phyloP scores from a whole-genome alignment of 345 rosid species.

The Melaleuca quinquenervia region DNA sequence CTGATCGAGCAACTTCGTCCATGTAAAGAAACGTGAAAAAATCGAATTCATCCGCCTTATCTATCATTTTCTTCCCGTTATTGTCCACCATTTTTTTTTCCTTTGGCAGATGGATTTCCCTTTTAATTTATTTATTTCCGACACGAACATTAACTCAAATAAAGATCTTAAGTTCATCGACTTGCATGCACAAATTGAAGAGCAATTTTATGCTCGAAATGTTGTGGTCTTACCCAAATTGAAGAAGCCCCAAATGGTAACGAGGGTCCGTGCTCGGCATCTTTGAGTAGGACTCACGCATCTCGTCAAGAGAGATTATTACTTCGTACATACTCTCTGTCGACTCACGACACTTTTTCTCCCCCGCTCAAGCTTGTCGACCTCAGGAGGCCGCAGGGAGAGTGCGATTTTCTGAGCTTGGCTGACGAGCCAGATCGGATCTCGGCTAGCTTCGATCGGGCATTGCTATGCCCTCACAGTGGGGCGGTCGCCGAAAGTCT shows the following conservation, averaged over 20 bases:
- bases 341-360: conserved; percentile 31
- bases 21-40: background rate
- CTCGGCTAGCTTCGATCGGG: conserved; percentile 45
- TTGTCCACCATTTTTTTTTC: background rate
- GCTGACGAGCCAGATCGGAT: conserved; percentile 41
- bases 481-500: conserved; percentile 66
- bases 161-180: background rate
- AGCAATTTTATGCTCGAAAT: background rate
- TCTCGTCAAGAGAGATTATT: conserved; percentile 54
- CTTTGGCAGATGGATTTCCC: background rate
- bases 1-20: background rate
- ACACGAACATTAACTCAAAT: background rate
- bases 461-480: conserved; percentile 69
- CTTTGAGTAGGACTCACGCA: conserved; percentile 58
- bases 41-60: background rate
- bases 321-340: conserved; percentile 33
- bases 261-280: conserved; percentile 21
- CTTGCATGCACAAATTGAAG: background rate
- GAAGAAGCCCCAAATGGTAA: background rate
- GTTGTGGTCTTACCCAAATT: background rate
- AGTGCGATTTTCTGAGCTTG: conserved; percentile 61
- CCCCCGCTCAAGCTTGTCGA: conserved; percentile 51
- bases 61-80: background rate
- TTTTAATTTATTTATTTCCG: too few relatives aligned
- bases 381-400: conserved; percentile 35